Base-by-base conservation (phyloP, 768 basidiomycete genomes). In the Amanita molliuscula region DNA sequence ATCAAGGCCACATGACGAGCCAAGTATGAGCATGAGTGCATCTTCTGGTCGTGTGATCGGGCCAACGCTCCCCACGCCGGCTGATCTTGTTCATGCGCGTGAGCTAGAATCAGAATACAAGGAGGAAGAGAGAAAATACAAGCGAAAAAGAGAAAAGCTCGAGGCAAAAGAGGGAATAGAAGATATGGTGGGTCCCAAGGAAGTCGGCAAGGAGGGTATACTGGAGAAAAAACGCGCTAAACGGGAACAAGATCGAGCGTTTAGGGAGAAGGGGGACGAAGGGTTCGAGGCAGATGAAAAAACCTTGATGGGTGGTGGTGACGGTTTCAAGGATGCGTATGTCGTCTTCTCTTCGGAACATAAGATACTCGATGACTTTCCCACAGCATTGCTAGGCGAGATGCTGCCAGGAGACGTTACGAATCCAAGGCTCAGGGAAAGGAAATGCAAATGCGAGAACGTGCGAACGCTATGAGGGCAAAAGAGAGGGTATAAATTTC, bases 161-260 rank as follows among this genome's bases (percentile, higher is more conserved):
- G 82, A 84, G 54, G 78, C 75, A 15, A 82, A 79, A 58, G 83
- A 85, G 2, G 70, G 79, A 34, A 49, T 88, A 11, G 88, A 92
- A 58, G 88, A 93, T 26, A 66, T 81, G 64, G 82, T 87, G 1
- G 83, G 84, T 7, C 88, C 91, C n/a, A 80, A 80, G 55, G 76
- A 79, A 53, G 80, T 86, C 3, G 93, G 93, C 1, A 72, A 81
- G 48, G 93, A 94, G 56, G 87, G 82, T 2, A 79, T 85, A 76
- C 62, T 93, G 53, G 93, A 94, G 70, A 92, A 92, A 72, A 89
- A 91, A 64, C 69, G 79, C 26, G 81, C 78, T 34, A 75, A 72
- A 54, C 73, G 90, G 54, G 89, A 88, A 54, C 69, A 69, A 11
- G 86, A 94, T 64, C 69, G 76, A 34, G 62, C 79, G 2, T 88